Percentiles rank a stretch among this genome's conserved stretches.
Conservation (phyloP, 768 basidiomycete species). For the Leccinum subgranulosum region DNA sequence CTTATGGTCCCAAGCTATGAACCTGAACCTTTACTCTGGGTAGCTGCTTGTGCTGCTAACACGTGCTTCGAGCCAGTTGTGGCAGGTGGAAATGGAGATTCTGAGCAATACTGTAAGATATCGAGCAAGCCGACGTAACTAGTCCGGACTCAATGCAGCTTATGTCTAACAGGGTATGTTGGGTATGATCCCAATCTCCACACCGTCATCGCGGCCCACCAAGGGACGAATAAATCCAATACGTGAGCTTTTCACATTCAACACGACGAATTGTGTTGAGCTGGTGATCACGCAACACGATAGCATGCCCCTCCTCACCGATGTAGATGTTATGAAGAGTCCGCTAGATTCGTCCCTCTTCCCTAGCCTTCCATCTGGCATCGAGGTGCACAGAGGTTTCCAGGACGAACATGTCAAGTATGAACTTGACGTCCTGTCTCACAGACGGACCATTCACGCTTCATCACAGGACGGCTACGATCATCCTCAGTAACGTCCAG, state of each 20-base stretch:
- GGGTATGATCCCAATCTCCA: constrained; percentile 40
- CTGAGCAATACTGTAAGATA: constrained; percentile 38
- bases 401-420: constrained; percentile 41
- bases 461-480: constrained; percentile 41
- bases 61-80: constrained; percentile 41
- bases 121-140: background rate
- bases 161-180: constrained; percentile 20
- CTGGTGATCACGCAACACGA: background rate
- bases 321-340: constrained; percentile 32
- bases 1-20: background rate
- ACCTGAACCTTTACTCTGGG: background rate
- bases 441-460: background rate
- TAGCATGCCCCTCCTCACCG: constrained; percentile 38
- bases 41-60: constrained; percentile 42
- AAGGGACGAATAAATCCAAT: constrained; percentile 26
- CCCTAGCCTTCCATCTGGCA: constrained; percentile 38
- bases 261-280: constrained; percentile 13
- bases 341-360: constrained; percentile 40
- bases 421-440: constrained; percentile 2
- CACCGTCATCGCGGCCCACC: constrained; percentile 35
- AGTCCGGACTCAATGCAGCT: background rate
- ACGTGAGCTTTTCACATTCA: constrained; percentile 33
- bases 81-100: constrained; percentile 42
- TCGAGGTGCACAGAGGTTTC: constrained; percentile 49
- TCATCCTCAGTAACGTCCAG: constrained; percentile 42